A percentile compares a stretch with the other conserved stretches of the same genome.
Conservation (phyloP, 257 asterid genomes). For the Solanum acaule region DNA sequence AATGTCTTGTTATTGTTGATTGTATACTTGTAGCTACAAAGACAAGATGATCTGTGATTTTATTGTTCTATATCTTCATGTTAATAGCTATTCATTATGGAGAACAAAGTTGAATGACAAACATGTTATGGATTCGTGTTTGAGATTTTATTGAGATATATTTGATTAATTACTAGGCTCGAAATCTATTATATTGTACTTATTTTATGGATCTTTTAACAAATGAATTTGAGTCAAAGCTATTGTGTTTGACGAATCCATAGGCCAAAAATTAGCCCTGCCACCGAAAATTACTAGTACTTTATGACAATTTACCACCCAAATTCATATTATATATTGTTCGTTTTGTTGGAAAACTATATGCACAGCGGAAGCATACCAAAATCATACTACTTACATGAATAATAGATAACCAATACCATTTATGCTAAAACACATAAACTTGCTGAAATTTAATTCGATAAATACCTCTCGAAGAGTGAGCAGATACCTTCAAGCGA, state of each 20-base stretch:
- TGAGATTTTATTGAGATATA: background rate
- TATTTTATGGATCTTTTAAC: no score
- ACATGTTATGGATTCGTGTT: background rate
- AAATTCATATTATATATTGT: background rate
- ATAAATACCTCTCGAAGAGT: no score
- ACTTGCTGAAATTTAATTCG: no score
- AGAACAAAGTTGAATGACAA: background rate
- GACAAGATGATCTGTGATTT: background rate
- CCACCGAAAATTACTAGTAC: background rate
- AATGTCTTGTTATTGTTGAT: background rate
- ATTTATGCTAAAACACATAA: no score
- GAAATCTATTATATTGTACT: no score
- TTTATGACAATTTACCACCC: background rate
- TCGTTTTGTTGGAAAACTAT: no score
- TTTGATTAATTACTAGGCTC: background rate
- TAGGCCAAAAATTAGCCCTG: background rate
- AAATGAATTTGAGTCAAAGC: background rate
- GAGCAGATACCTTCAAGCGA: no score
- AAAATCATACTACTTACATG: no score
- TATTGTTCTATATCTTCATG: background rate
- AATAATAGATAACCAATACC: no score
- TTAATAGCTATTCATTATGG: background rate
- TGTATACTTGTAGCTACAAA: background rate
- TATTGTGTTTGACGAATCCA: no score
- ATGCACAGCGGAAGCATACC: no score